Conservation (phyloP, 2,329 filamentous ascomycete genomes). For the Diplocarpon rosae region DNA sequence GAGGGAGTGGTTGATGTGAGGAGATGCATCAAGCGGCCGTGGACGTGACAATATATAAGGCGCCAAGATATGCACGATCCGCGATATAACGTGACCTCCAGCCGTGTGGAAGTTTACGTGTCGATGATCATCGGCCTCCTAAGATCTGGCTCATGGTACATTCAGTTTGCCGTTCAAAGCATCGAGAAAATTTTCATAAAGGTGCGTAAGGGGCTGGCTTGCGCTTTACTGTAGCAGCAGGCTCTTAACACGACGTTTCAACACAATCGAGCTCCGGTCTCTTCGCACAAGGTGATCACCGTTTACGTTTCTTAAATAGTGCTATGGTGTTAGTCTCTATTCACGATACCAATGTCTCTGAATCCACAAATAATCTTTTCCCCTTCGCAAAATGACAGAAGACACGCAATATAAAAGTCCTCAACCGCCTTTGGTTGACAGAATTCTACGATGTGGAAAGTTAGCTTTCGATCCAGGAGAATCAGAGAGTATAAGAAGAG, state of each 20-base stretch:
- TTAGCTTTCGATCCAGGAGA: slow-evolving; percentile 23
- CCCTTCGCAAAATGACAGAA: not conserved
- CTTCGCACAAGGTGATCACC: no score
- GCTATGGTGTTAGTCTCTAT: no score
- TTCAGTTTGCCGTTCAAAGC: not conserved
- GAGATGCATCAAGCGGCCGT: slow-evolving; percentile 2
- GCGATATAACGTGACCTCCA: slow-evolving; percentile 5
- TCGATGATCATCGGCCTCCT: not conserved
- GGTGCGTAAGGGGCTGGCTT: no score
- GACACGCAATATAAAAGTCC: slow-evolving; percentile 1
- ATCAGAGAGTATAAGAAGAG: slow-evolving; percentile 10
- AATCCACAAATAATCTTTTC: not conserved
- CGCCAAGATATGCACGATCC: slow-evolving; percentile 1
- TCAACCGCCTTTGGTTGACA: slow-evolving; percentile 21
- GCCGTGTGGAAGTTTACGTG: not conserved
- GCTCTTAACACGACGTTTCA: no score
- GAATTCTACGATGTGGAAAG: slow-evolving; percentile 22
- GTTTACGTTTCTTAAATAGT: no score
- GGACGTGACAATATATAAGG: not conserved
- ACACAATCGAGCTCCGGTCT: no score
- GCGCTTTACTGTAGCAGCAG: no score
- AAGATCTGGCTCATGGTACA: not conserved
- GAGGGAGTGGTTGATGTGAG: slow-evolving; percentile 19
- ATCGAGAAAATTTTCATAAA: no score
- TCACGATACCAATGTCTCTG: no score